Evolutionary conservation across 129 eudicot genomes (phyloP), one percentile per base, ranked within the genome.

Genomic region (Lactuca sativa): DNA sequence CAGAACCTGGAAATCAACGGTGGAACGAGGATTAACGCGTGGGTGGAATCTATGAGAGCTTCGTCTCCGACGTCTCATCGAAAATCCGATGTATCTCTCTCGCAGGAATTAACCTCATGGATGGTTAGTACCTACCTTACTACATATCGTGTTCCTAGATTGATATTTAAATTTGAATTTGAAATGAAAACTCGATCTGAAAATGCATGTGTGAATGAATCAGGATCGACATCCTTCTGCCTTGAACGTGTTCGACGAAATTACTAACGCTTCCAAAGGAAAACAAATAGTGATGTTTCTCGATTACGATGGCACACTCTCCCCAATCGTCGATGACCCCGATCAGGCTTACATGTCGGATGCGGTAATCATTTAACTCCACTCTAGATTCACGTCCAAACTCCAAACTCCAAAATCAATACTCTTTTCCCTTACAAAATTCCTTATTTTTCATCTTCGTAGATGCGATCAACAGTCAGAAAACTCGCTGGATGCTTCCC

Each of bases 21-120:
- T 32, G 85, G 80, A 0, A 66, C 79, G 5, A 77, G 95, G 53
- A 77, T 84, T 58, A 93, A 80, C 75, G 62, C 96, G 0, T 95
- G 97, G 99, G 96, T 95, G 11, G 99, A 95, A 15, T 83, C 97
- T 2, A 95, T 95, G 99, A 83, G 90, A 77, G 99, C 99, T 54
- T 95, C 96, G 3, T 95, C 99, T 36, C 99, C 99, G 0, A 95
- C 97, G 5, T 76, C 76, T 12, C 87, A 82, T 64, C 70, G 72
- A 60, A 81, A 82, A 6, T 74, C 86, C 69, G 60, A 69, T 3
- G 68, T 83, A 10, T 18, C 81, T 40, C 70, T 67, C 44, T 62
- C 84, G 36, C 81, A 76, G 65, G 91, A 87, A 71, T 77, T 72
- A 14, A 54, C 48, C 64, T 75, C 84, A 13, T 87, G 97, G 95